Conservation (phyloP, 306 rosid species). For the Alnus glutinosa region DNA sequence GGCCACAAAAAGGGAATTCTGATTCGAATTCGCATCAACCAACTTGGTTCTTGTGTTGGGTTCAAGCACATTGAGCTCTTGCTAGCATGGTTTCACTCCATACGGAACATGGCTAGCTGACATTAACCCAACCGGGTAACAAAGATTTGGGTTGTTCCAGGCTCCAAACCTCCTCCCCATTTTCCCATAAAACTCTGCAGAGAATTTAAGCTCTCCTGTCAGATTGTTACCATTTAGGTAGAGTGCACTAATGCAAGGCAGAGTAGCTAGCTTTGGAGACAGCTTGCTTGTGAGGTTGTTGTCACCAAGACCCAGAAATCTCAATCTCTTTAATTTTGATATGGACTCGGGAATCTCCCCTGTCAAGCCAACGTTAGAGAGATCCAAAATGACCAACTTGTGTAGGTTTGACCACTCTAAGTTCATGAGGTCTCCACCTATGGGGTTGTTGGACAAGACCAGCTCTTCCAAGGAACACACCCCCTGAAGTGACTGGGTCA, state of each 20-base stretch:
- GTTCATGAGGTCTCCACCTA: slow-evolving; percentile 60
- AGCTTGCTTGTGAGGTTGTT: slow-evolving; percentile 73
- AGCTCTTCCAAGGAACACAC: slow-evolving; percentile 63
- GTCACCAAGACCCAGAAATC: slow-evolving; percentile 76
- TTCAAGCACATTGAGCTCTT: slow-evolving; percentile 44
- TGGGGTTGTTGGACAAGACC: slow-evolving; percentile 74
- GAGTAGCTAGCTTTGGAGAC: slow-evolving; percentile 60
- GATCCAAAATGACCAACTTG: slow-evolving; percentile 69
- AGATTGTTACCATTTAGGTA: slow-evolving; percentile 80
- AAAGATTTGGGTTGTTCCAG: slow-evolving; percentile 78
- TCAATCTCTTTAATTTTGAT: slow-evolving; percentile 58
- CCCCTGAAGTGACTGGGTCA: slow-evolving; percentile 52
- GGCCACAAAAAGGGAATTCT: slow-evolving; percentile 30
- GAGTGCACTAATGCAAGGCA: slow-evolving; percentile 69
- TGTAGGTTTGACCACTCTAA: slow-evolving; percentile 62
- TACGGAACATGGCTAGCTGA: slow-evolving; percentile 48
- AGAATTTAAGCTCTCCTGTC: slow-evolving; percentile 65
- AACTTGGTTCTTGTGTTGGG: slow-evolving; percentile 33
- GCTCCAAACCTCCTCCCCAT: slow-evolving; percentile 89
- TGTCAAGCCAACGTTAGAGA: slow-evolving; percentile 56
- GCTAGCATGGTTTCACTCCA: slow-evolving; percentile 80
- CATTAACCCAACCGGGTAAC: slow-evolving; percentile 49
- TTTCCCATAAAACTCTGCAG: slow-evolving; percentile 57
- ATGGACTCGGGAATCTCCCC: slow-evolving; percentile 87
- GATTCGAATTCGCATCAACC: slow-evolving; percentile 26